These are phyloP conservation scores for Colletotrichum euphorbiae DNA, from an alignment of 2,329 filamentous ascomycete species.

Conservation along the genomic window DNA sequence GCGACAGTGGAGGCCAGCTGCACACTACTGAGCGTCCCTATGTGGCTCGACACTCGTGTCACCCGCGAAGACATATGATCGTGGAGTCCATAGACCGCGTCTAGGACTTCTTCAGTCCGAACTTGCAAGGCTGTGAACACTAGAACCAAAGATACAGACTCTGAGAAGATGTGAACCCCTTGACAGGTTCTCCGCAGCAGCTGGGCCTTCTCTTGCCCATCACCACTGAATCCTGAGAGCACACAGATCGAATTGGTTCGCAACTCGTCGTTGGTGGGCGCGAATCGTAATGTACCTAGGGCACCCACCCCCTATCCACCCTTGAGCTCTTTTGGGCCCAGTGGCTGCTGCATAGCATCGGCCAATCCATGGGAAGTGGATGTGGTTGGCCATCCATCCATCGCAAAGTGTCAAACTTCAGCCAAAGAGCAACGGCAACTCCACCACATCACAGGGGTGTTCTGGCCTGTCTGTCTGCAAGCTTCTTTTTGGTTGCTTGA, in stretches of 20 bases:
- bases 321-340: slow-evolving; percentile 10
- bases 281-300: slow-evolving; percentile 11
- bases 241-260: slow-evolving; percentile 22
- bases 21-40: neutral
- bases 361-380: slow-evolving; percentile 6
- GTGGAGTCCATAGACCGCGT: neutral
- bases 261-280: slow-evolving; percentile 13
- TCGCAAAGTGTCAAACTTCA: slow-evolving; percentile 12
- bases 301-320: slow-evolving; percentile 19
- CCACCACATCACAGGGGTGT: slow-evolving; percentile 30
- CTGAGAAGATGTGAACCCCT: neutral
- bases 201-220: slow-evolving; percentile 3
- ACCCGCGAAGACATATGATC: slow-evolving; percentile 15
- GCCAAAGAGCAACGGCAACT: slow-evolving; percentile 24
- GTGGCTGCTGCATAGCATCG: slow-evolving; percentile 30
- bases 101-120: neutral
- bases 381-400: slow-evolving; percentile 12
- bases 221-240: slow-evolving; percentile 9
- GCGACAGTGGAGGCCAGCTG: slow-evolving; percentile 19
- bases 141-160: neutral
- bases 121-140: neutral
- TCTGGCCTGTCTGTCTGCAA: slow-evolving; percentile 16
- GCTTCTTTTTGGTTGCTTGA: slow-evolving; percentile 19
- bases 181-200: slow-evolving; percentile 20
- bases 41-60: slow-evolving; percentile 26